Base-by-base conservation (phyloP, 441 rosid species). In the Mallotus japonicus region DNA sequence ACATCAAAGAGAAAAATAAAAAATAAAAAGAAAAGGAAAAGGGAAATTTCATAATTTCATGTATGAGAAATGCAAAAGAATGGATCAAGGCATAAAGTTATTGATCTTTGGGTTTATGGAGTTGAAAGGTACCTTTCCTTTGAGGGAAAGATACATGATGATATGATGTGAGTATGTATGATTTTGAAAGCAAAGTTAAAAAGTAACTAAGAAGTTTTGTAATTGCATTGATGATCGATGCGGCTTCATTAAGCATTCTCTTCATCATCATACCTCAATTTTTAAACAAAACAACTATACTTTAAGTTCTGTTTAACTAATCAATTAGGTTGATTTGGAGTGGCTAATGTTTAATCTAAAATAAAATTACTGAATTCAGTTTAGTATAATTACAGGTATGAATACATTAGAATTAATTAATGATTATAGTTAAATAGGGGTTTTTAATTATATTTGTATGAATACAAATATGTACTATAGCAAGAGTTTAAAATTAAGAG, bases 151-250 rank as follows among this genome's bases (percentile, higher is more conserved):
- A 74, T n/a, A 71, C 49, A 71, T 67, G 20, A 72, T 67, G 20
- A 72, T 67, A 47, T 66, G 34, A 10, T 12, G 49, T 56, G 83
- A 82, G 58, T 62, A 73, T 83, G 78, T 65, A 73, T 83, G 78
- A 75, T 73, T 83, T 78, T 85, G 62, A 78, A 90, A 87, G 88
- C 88, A 77, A 87, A 77, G 85, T 76, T 74, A 63, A 50, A 40
- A 6, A 69, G 40, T 7, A 3, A 24, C 3, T 69, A 44, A 32
- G 49, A 13, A 4, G 15, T 62, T 32, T 22, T 50, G 50, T 49
- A 59, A 37, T 70, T 70, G 56, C 50, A 46, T 67, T 1, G 47
- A 63, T 42, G 9, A 13, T 4, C 40, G 40, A 34, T 11, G 72
- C 82, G 65, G 81, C 65, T 75, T 65, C 74, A 59, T 63, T 60